Percentiles rank a stretch among this genome's conserved stretches.
phyloP scores from a whole-genome alignment of 2,329 filamentous ascomycete genomes.

The Chaetomiaceae sp. region DNA sequence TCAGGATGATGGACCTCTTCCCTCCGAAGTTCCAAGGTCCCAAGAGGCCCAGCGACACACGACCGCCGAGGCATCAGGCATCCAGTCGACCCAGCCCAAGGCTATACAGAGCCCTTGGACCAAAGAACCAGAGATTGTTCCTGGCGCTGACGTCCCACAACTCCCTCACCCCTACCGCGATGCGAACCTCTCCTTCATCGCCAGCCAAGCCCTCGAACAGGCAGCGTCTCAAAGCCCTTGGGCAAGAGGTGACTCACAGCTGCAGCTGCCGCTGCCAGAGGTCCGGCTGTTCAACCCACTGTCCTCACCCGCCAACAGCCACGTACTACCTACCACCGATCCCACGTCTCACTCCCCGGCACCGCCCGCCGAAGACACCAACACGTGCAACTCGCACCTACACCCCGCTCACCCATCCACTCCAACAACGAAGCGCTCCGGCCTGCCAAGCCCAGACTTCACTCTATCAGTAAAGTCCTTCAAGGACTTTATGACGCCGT shows the following conservation, averaged over 20 bases:
- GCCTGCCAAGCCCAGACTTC: conserved; percentile 42
- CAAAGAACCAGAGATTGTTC: conserved; percentile 6
- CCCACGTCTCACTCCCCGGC: neutral
- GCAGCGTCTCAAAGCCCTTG: conserved; percentile 21
- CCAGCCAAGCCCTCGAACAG: conserved; percentile 5
- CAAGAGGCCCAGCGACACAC: neutral
- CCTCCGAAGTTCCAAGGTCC: neutral
- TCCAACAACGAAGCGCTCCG: conserved; percentile 27
- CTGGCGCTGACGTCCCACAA: neutral
- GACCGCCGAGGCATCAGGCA: neutral
- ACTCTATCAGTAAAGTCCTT: conserved; percentile 49
- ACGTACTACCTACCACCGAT: conserved; percentile 7
- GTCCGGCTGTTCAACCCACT: conserved; percentile 16
- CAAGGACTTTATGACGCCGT: conserved; percentile 48
- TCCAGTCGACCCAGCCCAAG: conserved; percentile 21
- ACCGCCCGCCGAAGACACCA: conserved; percentile 3
- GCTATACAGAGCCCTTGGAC: conserved; percentile 31
- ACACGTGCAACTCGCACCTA: conserved; percentile 12
- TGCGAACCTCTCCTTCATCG: conserved; percentile 3
- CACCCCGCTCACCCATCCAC: conserved; percentile 26
- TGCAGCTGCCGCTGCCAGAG: conserved; percentile 12
- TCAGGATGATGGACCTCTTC: neutral
- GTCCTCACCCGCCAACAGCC: conserved; percentile 21
- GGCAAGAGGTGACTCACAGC: conserved; percentile 25
- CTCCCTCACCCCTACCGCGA: neutral